Evolutionary conservation across 345 rosid genomes (phyloP).

Genomic region (Eucalyptus tenuipes): DNA sequence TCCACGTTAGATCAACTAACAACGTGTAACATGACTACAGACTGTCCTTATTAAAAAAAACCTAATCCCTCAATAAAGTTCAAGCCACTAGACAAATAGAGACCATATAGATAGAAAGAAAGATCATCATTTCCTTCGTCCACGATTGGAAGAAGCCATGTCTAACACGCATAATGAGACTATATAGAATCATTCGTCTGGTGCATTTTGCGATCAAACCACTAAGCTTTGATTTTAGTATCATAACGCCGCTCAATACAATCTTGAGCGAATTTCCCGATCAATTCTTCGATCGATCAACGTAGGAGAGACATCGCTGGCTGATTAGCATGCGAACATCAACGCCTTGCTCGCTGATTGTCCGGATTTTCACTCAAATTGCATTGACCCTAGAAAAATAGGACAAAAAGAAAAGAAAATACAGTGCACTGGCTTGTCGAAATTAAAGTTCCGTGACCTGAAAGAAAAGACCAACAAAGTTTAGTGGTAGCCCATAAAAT

Average conservation of each 20-base stretch:
- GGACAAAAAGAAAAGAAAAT: too few relatives aligned
- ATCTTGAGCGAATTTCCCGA: too few relatives aligned
- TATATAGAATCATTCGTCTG: too few relatives aligned
- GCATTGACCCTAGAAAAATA: rapidly evolving
- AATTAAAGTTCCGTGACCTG: background rate
- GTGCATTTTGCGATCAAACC: too few relatives aligned
- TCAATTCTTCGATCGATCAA: too few relatives aligned
- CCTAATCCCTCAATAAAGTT: too few relatives aligned
- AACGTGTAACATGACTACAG: background rate
- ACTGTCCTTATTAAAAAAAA: background rate
- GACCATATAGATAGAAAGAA: too few relatives aligned
- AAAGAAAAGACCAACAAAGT: background rate
- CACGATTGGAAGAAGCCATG: background rate
- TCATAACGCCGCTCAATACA: too few relatives aligned
- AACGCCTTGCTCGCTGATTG: background rate
- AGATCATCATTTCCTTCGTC: background rate
- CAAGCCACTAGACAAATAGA: background rate
- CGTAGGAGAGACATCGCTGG: background rate
- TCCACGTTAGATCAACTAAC: background rate
- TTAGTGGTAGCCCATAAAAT: background rate
- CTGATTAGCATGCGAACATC: background rate
- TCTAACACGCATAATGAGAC: background rate
- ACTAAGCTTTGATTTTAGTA: too few relatives aligned
- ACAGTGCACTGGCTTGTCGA: background rate
- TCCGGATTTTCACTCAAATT: background rate